Evolutionary conservation across 805 yeast species (phyloP).

Genomic region (Debaryomyces prosopidis): DNA sequence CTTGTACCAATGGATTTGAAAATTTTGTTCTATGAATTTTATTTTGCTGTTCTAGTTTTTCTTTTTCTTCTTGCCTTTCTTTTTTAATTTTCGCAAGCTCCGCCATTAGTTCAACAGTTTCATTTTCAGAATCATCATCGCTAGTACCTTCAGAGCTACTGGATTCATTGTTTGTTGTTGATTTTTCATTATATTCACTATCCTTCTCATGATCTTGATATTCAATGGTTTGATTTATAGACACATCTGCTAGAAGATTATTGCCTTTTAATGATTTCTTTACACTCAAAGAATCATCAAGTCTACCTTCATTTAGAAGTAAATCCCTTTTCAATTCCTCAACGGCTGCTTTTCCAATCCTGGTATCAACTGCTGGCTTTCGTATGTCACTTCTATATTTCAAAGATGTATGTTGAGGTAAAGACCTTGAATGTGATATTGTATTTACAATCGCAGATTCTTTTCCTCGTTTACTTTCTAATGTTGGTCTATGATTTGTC

Average conservation of each 20-base stretch:
- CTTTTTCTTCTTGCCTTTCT: constrained; percentile 13
- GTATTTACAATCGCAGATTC: constrained; percentile 28
- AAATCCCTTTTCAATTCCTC: constrained; percentile 23
- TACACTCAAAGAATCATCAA: not conserved
- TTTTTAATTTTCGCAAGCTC: constrained; percentile 20
- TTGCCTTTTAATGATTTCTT: not conserved
- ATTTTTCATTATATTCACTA: not conserved
- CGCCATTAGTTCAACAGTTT: constrained; percentile 14
- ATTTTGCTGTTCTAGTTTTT: constrained; percentile 3
- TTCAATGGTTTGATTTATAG: not conserved
- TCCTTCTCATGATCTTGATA: constrained; percentile 1
- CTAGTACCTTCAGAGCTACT: constrained; percentile 5
- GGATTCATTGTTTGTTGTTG: constrained; percentile 3
- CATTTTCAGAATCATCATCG: constrained; percentile 16
- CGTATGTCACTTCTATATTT: constrained; percentile 31
- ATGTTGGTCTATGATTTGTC: constrained; percentile 44
- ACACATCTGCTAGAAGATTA: constrained; percentile 4
- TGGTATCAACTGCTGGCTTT: constrained; percentile 13
- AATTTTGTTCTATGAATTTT: constrained; percentile 5
- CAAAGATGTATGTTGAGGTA: constrained; percentile 31
- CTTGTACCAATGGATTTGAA: constrained; percentile 14
- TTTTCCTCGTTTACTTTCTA: constrained; percentile 42
- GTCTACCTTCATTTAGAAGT: constrained; percentile 10
- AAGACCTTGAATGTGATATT: constrained; percentile 35
- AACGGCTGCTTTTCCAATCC: constrained; percentile 18